Evolutionary conservation across 306 rosid species (phyloP).

Genomic region (Rosa lucieae): DNA sequence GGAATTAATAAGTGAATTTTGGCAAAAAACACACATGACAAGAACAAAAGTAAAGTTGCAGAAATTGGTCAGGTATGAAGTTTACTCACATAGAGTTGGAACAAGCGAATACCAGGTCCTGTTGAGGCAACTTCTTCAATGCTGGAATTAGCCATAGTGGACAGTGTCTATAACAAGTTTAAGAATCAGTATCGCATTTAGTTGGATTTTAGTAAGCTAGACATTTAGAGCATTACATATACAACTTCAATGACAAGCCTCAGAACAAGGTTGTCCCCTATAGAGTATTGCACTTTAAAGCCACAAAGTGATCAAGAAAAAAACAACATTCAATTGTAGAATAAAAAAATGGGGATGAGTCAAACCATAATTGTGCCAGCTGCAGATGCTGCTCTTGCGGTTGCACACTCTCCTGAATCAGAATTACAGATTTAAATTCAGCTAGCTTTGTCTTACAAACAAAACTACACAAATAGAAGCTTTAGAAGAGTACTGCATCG

Average conservation of each 20-base stretch:
- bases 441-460: background rate
- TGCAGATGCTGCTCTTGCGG: conserved; percentile 84
- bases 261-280: background rate
- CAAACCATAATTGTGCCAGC: conserved; percentile 89
- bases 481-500: background rate
- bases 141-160: conserved; percentile 96
- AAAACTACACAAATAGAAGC: background rate
- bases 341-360: conserved; percentile 10
- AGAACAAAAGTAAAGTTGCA: background rate
- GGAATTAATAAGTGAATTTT: background rate
- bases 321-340: background rate
- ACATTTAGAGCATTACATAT: background rate
- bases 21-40: background rate
- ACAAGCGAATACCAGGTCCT: conserved; percentile 95
- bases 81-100: conserved; percentile 82
- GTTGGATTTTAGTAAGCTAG: background rate
- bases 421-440: conserved; percentile 13
- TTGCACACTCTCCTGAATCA: conserved; percentile 78
- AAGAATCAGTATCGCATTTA: background rate
- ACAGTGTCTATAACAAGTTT: conserved; percentile 64
- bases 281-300: background rate
- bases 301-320: background rate
- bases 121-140: conserved; percentile 97
- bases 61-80: background rate
- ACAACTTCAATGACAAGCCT: background rate